These are phyloP conservation scores for Penicillium sclerotigenum DNA, from an alignment of 2,329 filamentous ascomycete genomes.

Conservation along the genomic window DNA sequence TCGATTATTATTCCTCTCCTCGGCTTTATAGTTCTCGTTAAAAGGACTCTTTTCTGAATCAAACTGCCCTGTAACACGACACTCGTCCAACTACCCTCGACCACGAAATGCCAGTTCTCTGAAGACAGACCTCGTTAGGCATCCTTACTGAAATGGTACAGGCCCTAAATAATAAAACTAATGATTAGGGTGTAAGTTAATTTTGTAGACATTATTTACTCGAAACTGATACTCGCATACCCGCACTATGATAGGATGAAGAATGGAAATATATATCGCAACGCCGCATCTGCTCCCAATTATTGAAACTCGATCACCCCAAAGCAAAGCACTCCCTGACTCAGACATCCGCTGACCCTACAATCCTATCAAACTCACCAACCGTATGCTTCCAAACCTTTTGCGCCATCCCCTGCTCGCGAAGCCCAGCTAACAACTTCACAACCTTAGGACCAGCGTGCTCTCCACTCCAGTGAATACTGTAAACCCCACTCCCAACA, in stretches of 20 bases:
- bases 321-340: background rate
- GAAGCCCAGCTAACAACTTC: constrained; percentile 27
- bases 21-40: too few relatives aligned
- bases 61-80: too few relatives aligned
- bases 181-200: background rate
- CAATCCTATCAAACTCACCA: constrained; percentile 19
- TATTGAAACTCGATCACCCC: background rate
- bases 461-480: constrained; percentile 26
- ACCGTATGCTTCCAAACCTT: constrained; percentile 36
- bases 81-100: too few relatives aligned
- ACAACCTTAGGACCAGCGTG: constrained; percentile 12
- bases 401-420: constrained; percentile 25
- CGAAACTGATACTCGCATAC: background rate
- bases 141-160: too few relatives aligned
- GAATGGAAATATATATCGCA: background rate
- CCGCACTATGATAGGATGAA: background rate
- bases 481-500: constrained; percentile 30
- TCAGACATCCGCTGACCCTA: background rate
- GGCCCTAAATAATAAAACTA: background rate
- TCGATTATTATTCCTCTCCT: too few relatives aligned
- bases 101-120: too few relatives aligned
- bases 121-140: too few relatives aligned
- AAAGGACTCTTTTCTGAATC: too few relatives aligned
- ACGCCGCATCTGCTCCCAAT: background rate
- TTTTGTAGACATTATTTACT: background rate